phyloP scores from a whole-genome alignment of 164 flowering plant species.

The Malania oleifera region DNA sequence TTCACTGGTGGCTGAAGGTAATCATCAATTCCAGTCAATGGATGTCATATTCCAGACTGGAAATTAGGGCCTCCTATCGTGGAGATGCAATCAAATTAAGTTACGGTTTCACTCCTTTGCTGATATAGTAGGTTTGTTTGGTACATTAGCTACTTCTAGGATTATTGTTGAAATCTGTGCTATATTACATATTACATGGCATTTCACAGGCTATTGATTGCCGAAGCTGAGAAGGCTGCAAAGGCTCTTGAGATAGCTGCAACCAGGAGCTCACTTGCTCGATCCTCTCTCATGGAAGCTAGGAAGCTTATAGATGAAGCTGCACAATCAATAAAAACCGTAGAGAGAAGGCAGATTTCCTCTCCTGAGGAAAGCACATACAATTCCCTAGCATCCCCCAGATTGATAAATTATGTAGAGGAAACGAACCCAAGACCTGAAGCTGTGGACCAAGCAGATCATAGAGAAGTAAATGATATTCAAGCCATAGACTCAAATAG shows the following conservation, averaged over 20 bases:
- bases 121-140: background rate
- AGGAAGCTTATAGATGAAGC: slow-evolving; percentile 87
- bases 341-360: slow-evolving; percentile 28
- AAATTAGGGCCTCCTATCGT: background rate
- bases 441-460: slow-evolving; percentile 2
- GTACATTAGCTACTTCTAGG: background rate
- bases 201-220: slow-evolving; percentile 61
- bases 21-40: background rate
- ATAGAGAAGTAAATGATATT: slow-evolving; percentile 21
- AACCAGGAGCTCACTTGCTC: slow-evolving; percentile 62
- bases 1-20: background rate
- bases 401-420: slow-evolving; percentile 8
- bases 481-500: slow-evolving; percentile 1
- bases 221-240: slow-evolving; percentile 91
- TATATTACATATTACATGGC: too few species aligned
- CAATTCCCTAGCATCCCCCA: slow-evolving; percentile 18
- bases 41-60: background rate
- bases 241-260: slow-evolving; percentile 81
- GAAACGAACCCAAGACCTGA: slow-evolving; percentile 5
- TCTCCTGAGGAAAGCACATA: slow-evolving; percentile 9
- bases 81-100: background rate
- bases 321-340: slow-evolving; percentile 40
- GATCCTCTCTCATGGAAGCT: slow-evolving; percentile 71
- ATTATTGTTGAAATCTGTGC: background rate
- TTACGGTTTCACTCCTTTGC: background rate